These are phyloP conservation scores for Rubroboletus satanas DNA, from an alignment of 768 basidiomycete species.

Conservation along the genomic window DNA sequence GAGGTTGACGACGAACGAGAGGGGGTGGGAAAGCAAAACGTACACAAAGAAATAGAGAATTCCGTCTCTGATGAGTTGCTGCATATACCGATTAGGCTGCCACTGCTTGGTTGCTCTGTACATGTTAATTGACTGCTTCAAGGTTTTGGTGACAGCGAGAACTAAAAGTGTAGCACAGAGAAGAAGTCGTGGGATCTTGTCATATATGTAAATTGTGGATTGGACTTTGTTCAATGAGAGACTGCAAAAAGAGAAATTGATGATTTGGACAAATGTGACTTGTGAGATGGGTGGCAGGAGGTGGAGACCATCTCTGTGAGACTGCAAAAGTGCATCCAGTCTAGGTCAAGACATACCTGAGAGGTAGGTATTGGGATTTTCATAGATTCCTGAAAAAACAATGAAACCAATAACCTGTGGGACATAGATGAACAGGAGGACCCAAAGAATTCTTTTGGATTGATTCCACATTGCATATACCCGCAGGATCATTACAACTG, in stretches of 20 bases:
- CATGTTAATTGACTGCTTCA: not conserved
- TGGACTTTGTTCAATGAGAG: not conserved
- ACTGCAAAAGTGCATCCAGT: too few relatives aligned
- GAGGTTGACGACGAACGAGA: not conserved
- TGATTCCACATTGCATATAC: too few relatives aligned
- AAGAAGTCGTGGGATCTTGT: not conserved
- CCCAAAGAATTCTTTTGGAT: too few relatives aligned
- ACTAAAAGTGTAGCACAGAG: not conserved
- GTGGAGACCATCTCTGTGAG: too few relatives aligned
- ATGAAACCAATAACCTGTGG: too few relatives aligned
- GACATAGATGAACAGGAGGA: too few relatives aligned
- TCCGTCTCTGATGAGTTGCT: not conserved
- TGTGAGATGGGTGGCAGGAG: too few relatives aligned
- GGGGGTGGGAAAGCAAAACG: not conserved
- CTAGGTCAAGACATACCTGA: too few relatives aligned
- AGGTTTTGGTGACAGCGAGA: not conserved
- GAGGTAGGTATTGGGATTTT: too few relatives aligned
- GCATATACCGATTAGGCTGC: conserved; percentile 8
- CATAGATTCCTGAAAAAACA: too few relatives aligned
- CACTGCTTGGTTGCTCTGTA: conserved; percentile 2
- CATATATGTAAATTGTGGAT: not conserved
- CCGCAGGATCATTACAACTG: too few relatives aligned
- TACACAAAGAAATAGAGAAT: conserved; percentile 8
- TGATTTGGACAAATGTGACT: too few relatives aligned
- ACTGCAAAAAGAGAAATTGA: not conserved